Percentiles rank a stretch among this genome's conserved stretches.
phyloP scores from a whole-genome alignment of 2,329 filamentous ascomycete species.

The Laburnicola sp. region DNA sequence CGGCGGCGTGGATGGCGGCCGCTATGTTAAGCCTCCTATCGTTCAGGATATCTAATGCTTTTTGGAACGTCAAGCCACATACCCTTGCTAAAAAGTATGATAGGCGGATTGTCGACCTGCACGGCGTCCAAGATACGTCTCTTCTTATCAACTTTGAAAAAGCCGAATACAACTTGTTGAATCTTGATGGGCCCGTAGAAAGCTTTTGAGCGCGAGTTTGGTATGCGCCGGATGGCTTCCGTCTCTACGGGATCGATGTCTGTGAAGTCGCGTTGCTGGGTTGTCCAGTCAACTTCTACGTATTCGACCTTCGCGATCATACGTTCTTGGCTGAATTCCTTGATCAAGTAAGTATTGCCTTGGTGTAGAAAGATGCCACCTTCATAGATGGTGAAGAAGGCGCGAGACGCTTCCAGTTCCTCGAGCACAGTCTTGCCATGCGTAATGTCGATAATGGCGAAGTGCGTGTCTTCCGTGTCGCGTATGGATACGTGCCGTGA shows the following conservation, averaged over 20 bases:
- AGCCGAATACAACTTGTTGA: constrained; percentile 87
- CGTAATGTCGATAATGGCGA: constrained; percentile 88
- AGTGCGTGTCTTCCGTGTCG: constrained; percentile 88
- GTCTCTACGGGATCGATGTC: constrained; percentile 94
- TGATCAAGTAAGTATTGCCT: constrained; percentile 88
- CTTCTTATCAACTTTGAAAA: constrained; percentile 92
- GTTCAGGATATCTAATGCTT: constrained; percentile 74
- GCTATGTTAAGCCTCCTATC: constrained; percentile 75
- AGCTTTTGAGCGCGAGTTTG: constrained; percentile 65
- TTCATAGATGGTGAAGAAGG: constrained; percentile 94
- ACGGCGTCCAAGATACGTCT: constrained; percentile 87
- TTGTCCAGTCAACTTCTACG: constrained; percentile 94
- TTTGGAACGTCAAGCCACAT: constrained; percentile 95
- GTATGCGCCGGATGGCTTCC: constrained; percentile 78
- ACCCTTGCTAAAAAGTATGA: constrained; percentile 80
- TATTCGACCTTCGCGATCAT: constrained; percentile 84
- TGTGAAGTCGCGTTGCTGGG: constrained; percentile 87
- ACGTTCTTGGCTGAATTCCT: constrained; percentile 79
- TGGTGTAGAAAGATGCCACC: constrained; percentile 97
- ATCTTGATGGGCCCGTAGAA: constrained; percentile 88
- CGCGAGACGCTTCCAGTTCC: constrained; percentile 93
- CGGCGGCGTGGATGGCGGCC: constrained; percentile 89
- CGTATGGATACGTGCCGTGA: constrained; percentile 84
- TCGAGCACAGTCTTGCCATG: constrained; percentile 80
- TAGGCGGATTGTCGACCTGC: constrained; percentile 88